phyloP scores from a whole-genome alignment of 192 early-diverging fungal species.

The Coemansia sp. region DNA sequence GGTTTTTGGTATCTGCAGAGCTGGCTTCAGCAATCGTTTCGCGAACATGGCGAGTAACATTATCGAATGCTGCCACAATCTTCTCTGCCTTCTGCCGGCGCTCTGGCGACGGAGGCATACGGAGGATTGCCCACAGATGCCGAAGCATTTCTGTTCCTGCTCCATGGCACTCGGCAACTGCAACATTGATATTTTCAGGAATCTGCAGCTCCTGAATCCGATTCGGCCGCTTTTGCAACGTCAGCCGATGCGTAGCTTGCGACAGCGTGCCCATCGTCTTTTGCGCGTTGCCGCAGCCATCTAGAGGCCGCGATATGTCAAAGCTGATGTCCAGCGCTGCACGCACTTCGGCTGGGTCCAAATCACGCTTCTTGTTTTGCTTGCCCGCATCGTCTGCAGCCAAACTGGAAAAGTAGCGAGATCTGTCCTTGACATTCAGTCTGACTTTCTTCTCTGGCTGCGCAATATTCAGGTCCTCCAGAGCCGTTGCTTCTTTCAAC shows the following conservation, averaged over 20 bases:
- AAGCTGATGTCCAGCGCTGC: conserved; percentile 23
- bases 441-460: conserved; percentile 51
- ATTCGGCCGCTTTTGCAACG: conserved; percentile 27
- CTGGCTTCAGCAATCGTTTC: conserved; percentile 37
- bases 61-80: conserved; percentile 38
- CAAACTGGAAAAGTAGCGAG: conserved; percentile 74
- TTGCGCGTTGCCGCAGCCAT: conserved; percentile 29
- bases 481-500: conserved; percentile 59
- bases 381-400: conserved; percentile 18
- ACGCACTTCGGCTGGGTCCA: conserved; percentile 2
- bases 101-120: conserved; percentile 31
- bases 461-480: conserved; percentile 67
- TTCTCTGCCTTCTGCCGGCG: conserved; percentile 37
- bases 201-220: conserved; percentile 45
- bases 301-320: conserved; percentile 30
- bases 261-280: conserved; percentile 26
- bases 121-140: conserved; percentile 49
- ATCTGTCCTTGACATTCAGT: conserved; percentile 73
- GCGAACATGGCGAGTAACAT: conserved; percentile 28
- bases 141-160: conserved; percentile 54
- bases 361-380: not conserved
- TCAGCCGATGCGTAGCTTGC: conserved; percentile 20
- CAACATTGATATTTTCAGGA: conserved; percentile 25
- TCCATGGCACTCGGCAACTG: conserved; percentile 48
- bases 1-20: conserved; percentile 29